Base-by-base conservation (phyloP, 2,329 filamentous ascomycete genomes). In the Pestalotiopsis sp. region DNA sequence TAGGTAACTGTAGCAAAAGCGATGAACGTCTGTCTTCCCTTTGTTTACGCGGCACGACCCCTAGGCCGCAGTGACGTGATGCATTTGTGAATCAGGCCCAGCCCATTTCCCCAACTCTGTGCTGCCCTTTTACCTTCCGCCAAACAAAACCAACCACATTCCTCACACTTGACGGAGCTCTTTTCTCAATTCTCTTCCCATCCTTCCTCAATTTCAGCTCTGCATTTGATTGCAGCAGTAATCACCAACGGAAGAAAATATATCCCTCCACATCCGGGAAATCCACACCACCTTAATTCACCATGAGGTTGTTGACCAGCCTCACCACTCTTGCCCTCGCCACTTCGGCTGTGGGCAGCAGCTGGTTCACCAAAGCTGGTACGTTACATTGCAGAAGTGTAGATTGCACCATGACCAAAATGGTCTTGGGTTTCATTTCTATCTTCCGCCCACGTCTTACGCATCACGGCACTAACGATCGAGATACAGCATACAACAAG, bases 311-410 rank as follows among this genome's bases (percentile, higher is more conserved):
- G 82, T 82, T 93, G 78, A 85, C 87, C 71, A 80, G 93, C 82
- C 82, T 95, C 73, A 85, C 93, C 76, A 62, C 59, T 20, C 85
- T 93, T 78, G 89, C 90, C 76, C 84, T 97, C 69, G 91, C 92
- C 78, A 88, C 91, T 56, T 89, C 93, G 77, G 87, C 86, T 71
- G 83, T 89, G 72, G 93, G 91, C 72, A 94, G 91, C 83, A 92
- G 83, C 81, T 98, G 94, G 94, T 94, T 97, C 79, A 89, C 88
- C 78, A 96, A 94, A 82, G 86, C 93, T 78, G 92, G 95, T 97
- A 87, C 76, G 92, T 83, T 62, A 72, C 40, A 57, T 66, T 52
- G 38, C 23, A 52, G 38, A 68, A 38, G 61, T 65, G 69, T 69
- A 41, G 52, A 49, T 68, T 60, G 9, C 27, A 31, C 17, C 20